A percentile compares a stretch with the other conserved stretches of the same genome.
Evolutionary conservation across 2,329 filamentous ascomycete genomes (phyloP).

Genomic region (Botrytis squamosa): DNA sequence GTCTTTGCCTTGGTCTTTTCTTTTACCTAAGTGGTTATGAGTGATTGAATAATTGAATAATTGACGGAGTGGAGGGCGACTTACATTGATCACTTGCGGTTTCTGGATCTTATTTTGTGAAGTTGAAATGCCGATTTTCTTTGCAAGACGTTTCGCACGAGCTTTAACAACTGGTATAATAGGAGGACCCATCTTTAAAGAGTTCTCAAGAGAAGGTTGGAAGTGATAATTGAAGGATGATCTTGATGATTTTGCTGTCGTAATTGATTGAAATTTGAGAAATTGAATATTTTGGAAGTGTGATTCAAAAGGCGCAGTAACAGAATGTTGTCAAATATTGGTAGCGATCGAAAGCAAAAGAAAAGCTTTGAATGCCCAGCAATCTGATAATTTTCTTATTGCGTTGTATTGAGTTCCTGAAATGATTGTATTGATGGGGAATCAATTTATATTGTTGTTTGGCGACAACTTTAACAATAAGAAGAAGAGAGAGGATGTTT

Average conservation of each 20-base stretch:
- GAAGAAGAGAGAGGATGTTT: neutral
- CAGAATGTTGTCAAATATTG: neutral
- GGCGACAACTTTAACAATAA: constrained; percentile 7
- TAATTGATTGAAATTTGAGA: neutral
- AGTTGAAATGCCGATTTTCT: neutral
- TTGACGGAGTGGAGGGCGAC: neutral
- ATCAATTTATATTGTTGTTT: constrained; percentile 10
- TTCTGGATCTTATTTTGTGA: neutral
- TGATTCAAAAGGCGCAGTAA: constrained; percentile 6
- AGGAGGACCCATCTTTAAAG: neutral
- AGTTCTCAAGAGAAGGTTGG: neutral
- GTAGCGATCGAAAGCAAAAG: constrained; percentile 10
- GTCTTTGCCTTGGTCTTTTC: neutral
- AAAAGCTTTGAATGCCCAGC: constrained; percentile 8
- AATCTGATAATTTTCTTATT: neutral
- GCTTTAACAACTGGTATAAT: neutral
- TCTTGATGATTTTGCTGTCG: neutral
- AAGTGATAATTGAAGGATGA: neutral
- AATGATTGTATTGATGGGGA: neutral
- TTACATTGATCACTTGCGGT: neutral
- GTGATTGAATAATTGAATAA: neutral
- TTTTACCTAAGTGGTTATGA: neutral
- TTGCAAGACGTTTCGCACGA: neutral
- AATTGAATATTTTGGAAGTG: neutral
- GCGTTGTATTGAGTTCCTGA: neutral